Evolutionary conservation across 129 eudicot genomes (phyloP).

Genomic region (Flaveria bidentis): DNA sequence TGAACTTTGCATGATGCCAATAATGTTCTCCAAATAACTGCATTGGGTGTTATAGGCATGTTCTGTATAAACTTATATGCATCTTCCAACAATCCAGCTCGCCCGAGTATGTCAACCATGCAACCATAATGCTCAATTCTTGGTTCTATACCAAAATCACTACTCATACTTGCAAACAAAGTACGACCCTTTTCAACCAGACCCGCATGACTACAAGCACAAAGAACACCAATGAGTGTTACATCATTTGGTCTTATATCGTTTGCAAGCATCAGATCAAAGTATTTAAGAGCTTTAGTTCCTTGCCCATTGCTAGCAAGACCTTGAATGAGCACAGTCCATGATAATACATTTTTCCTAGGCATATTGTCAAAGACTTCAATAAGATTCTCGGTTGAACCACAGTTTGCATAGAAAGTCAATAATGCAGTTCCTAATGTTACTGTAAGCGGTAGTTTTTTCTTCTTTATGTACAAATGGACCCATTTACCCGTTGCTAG

Average conservation of each 20-base stretch:
- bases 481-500: slow-evolving; percentile 48
- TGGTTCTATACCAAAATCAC: slow-evolving; percentile 55
- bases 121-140: slow-evolving; percentile 69
- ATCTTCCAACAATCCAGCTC: slow-evolving; percentile 59
- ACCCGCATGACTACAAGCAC: slow-evolving; percentile 66
- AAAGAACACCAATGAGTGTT: slow-evolving; percentile 60
- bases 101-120: slow-evolving; percentile 68
- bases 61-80: slow-evolving; percentile 46
- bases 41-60: slow-evolving; percentile 58
- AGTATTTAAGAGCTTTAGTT: slow-evolving; percentile 35
- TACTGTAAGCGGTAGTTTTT: slow-evolving; percentile 40
- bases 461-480: slow-evolving; percentile 34
- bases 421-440: slow-evolving; percentile 47
- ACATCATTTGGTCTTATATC: slow-evolving; percentile 46
- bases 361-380: slow-evolving; percentile 43
- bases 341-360: slow-evolving; percentile 42
- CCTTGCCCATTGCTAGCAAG: slow-evolving; percentile 54
- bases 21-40: slow-evolving; percentile 69
- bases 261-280: slow-evolving; percentile 45
- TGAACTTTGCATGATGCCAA: slow-evolving; percentile 71
- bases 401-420: slow-evolving; percentile 49
- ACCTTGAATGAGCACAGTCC: slow-evolving; percentile 52
- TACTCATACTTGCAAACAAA: slow-evolving; percentile 56
- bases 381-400: slow-evolving; percentile 35
- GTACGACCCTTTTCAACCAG: slow-evolving; percentile 57